Conservation (phyloP, 805 yeast genomes). For the Pichia scutulata region DNA sequence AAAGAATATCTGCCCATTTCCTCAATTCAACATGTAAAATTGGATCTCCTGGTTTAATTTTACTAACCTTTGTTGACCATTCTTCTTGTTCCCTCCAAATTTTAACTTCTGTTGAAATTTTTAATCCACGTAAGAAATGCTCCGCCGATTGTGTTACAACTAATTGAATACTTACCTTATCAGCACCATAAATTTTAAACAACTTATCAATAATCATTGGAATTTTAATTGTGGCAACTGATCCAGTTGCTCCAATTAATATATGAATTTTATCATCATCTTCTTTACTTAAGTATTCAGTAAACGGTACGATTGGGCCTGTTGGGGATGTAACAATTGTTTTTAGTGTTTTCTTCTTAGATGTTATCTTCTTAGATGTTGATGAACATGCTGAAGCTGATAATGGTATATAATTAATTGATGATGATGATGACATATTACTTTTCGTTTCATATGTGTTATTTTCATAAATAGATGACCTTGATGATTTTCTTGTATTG, state of each 20-base stretch:
- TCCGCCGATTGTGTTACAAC: conserved; percentile 82
- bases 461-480: not conserved
- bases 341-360: conserved; percentile 30
- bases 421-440: conserved; percentile 8
- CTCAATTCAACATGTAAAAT: conserved; percentile 91
- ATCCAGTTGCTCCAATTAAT: conserved; percentile 88
- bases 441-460: conserved; percentile 1
- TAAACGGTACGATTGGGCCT: conserved; percentile 67
- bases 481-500: conserved; percentile 4
- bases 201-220: conserved; percentile 84
- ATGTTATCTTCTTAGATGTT: not conserved
- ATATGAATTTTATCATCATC: conserved; percentile 86
- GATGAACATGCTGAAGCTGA: conserved; percentile 3
- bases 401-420: conserved; percentile 2
- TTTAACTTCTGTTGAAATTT: conserved; percentile 59
- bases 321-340: conserved; percentile 49
- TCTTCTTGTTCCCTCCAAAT: conserved; percentile 94
- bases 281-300: conserved; percentile 58
- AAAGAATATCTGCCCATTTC: conserved; percentile 91
- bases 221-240: conserved; percentile 92
- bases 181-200: conserved; percentile 67
- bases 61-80: conserved; percentile 51
- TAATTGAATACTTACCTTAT: conserved; percentile 72
- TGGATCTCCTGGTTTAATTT: conserved; percentile 76
- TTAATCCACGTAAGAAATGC: conserved; percentile 56